Percentiles rank a stretch among this genome's conserved stretches.
These are phyloP conservation scores for Aspergillus haitiensis DNA, from an alignment of 495 filamentous ascomycete species.

Conservation along the genomic window DNA sequence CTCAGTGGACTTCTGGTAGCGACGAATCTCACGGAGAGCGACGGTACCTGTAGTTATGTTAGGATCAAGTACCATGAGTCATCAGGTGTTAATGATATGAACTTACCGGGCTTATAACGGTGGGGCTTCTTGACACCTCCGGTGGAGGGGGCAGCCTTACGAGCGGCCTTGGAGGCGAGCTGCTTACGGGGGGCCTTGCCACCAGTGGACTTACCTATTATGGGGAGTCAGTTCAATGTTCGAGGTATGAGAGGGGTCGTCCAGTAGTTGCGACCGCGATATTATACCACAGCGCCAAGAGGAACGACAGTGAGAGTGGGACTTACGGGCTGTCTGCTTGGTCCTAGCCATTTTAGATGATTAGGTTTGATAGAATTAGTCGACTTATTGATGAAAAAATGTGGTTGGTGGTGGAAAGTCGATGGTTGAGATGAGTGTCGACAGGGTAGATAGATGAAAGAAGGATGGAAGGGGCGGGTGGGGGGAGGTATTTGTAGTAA, in stretches of 20 bases:
- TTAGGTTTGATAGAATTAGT: conserved; percentile 49
- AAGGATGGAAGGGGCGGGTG: conserved; percentile 52
- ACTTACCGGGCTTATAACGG: conserved; percentile 97
- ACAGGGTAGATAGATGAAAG: conserved; percentile 45
- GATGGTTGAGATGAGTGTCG: conserved; percentile 36
- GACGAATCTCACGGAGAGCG: conserved; percentile 99
- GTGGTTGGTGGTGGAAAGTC: conserved; percentile 45
- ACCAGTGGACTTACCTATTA: conserved; percentile 88
- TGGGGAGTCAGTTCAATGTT: conserved; percentile 37
- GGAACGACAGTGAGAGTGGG: conserved; percentile 25
- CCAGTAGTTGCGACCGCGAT: conserved; percentile 31
- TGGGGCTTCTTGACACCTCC: conserved; percentile 99
- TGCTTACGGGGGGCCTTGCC: conserved; percentile 99
- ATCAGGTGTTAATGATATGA: background rate
- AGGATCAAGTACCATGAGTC: conserved; percentile 25
- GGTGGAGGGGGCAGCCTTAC: conserved; percentile 73
- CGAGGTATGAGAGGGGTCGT: conserved; percentile 25
- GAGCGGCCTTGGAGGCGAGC: conserved; percentile 83
- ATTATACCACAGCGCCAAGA: conserved; percentile 20
- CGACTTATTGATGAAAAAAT: conserved; percentile 48
- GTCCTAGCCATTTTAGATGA: conserved; percentile 87
- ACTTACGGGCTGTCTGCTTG: conserved; percentile 99
- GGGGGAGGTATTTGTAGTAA: conserved; percentile 54
- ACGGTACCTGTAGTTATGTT: conserved; percentile 73
- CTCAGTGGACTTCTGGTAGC: conserved; percentile 99